Conservation (phyloP, 352 stramenopile species). For the Phytopythium vexans region DNA sequence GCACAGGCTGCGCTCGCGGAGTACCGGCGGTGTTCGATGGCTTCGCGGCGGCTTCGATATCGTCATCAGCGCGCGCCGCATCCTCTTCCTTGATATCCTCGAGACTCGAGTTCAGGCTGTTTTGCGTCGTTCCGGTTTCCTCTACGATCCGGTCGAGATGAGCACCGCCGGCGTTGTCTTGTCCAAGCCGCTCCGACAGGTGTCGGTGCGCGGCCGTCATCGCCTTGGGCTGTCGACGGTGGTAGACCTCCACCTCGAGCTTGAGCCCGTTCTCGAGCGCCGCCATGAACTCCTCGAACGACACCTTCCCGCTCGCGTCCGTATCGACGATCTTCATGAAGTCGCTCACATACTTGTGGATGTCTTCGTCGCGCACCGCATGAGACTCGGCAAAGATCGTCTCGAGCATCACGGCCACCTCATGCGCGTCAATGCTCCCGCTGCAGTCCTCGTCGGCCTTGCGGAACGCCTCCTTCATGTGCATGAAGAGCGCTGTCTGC, state of each 20-base stretch:
- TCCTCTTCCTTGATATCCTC: too few species aligned
- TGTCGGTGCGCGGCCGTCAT: conserved; percentile 6
- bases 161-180: conserved; percentile 21
- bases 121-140: too few species aligned
- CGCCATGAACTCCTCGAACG: conserved; percentile 81
- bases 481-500: conserved; percentile 85
- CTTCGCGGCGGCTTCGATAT: too few species aligned
- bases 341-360: conserved; percentile 63
- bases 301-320: conserved; percentile 65
- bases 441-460: conserved; percentile 77
- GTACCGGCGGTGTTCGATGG: conserved; percentile 34
- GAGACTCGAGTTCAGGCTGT: too few species aligned
- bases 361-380: conserved; percentile 67
- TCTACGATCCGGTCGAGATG: too few species aligned
- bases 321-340: conserved; percentile 82
- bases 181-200: conserved; percentile 9
- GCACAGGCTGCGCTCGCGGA: too few species aligned
- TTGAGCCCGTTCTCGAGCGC: conserved; percentile 73
- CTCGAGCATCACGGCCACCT: conserved; percentile 73
- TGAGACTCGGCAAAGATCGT: conserved; percentile 75
- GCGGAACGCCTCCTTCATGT: conserved; percentile 85
- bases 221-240: conserved; percentile 33
- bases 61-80: too few species aligned
- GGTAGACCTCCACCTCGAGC: conserved; percentile 74
- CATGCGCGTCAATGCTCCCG: conserved; percentile 73